These are phyloP conservation scores for Entomortierella parvispora DNA, from an alignment of 192 early-diverging fungal species.

Conservation along the genomic window DNA sequence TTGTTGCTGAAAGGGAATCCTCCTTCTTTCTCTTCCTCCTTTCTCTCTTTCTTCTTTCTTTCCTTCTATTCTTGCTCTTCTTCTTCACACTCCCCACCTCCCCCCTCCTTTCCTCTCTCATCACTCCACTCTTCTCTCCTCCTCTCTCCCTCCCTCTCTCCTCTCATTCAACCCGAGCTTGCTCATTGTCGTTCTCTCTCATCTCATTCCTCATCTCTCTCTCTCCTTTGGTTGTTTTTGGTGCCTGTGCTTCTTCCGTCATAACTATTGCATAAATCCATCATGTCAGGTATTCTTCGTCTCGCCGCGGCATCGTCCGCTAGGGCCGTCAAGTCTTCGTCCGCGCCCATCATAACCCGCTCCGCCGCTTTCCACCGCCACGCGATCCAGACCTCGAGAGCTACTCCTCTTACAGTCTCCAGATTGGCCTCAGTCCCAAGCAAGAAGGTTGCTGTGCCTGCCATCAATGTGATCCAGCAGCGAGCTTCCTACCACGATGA, in stretches of 20 bases:
- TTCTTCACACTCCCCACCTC: background rate
- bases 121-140: too few species aligned
- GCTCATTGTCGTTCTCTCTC: background rate
- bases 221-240: background rate
- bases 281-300: conserved; percentile 50
- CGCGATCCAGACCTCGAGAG: conserved; percentile 14
- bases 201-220: background rate
- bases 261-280: background rate
- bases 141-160: background rate
- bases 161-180: too few species aligned
- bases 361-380: conserved; percentile 45
- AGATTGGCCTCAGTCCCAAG: conserved; percentile 2
- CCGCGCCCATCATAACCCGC: conserved; percentile 19
- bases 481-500: conserved; percentile 76
- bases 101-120: conserved; percentile 2
- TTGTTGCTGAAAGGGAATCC: too few species aligned
- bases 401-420: conserved; percentile 14
- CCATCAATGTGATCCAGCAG: conserved; percentile 24
- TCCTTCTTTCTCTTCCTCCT: background rate
- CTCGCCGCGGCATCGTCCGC: conserved; percentile 29
- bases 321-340: conserved; percentile 23
- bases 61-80: background rate
- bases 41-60: background rate
- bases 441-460: conserved; percentile 8
- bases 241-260: too few species aligned